Percentiles rank a stretch among this genome's conserved stretches.
These are phyloP conservation scores for Apophysomyces trapeziformis DNA, from an alignment of 371 early-diverging fungal species.

Conservation along the genomic window DNA sequence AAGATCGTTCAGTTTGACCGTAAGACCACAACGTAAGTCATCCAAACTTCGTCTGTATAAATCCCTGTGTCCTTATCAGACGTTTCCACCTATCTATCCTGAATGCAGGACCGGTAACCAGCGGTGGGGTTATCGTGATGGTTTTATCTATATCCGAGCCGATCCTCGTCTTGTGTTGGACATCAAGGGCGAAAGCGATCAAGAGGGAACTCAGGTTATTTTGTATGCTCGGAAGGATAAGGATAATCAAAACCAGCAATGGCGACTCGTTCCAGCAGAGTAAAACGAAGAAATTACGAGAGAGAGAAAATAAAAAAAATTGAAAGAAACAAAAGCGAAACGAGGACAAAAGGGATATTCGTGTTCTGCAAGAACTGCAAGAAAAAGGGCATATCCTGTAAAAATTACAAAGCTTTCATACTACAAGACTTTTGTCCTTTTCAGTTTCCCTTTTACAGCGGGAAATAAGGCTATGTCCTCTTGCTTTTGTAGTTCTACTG, in stretches of 20 bases:
- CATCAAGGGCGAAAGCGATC: slow-evolving; percentile 37
- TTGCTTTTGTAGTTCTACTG: too few species aligned
- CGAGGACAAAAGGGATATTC: too few species aligned
- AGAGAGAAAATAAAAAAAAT: too few species aligned
- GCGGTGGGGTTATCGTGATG: slow-evolving; percentile 49
- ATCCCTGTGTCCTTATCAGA: too few species aligned
- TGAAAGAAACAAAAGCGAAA: too few species aligned
- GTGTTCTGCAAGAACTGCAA: too few species aligned
- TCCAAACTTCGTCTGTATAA: too few species aligned
- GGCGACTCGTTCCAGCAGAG: slow-evolving; percentile 29
- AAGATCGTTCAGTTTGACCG: slow-evolving; percentile 41
- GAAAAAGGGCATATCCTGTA: too few species aligned
- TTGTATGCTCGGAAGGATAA: slow-evolving; percentile 42
- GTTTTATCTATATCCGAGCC: slow-evolving; percentile 44
- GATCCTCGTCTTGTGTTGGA: slow-evolving; percentile 50
- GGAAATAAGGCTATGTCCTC: too few species aligned
- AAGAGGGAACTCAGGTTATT: slow-evolving; percentile 43
- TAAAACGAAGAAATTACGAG: not conserved
- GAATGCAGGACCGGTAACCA: slow-evolving; percentile 44
- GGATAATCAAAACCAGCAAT: slow-evolving; percentile 44
- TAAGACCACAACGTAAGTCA: slow-evolving; percentile 41
- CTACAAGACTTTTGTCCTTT: too few species aligned
- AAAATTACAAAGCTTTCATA: too few species aligned
- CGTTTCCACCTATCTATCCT: not conserved
- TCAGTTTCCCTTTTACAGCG: too few species aligned